Evolutionary conservation across 176 grass and related monocot species (phyloP), one percentile per base, ranked within the genome.

Genomic region (Triticum monococcum): DNA sequence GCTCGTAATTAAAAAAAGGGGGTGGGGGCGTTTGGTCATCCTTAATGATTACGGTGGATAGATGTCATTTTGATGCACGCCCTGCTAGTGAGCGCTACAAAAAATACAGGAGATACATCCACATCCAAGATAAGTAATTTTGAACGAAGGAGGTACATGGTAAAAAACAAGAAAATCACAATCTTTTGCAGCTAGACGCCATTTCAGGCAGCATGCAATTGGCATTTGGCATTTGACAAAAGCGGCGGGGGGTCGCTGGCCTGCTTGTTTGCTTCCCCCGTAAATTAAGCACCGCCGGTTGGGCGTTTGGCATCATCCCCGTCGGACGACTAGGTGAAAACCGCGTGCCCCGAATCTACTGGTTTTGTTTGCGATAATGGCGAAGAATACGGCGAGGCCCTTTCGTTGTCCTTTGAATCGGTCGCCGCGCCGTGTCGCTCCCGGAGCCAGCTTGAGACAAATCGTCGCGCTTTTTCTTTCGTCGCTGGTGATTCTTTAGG

Each of bases 301-400:
- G 79, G 52, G 84, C 72, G 71, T 65, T 79, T 33, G 79, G 68
- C 82, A 89, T 89, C 82, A 80, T 85, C 75, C 30, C 68, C 8
- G 68, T 23, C 81, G 82, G 67, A 84, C 56, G 65, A 45, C 68
- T 84, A 28, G 32, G 16, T 22, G 20, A 36, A 62, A 11, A 22
- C 0, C 12, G 4, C 22, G 22, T 61, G 12, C 7, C 43, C 37
- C 25, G 85, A 37, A 80, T 80, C 66, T 81, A 48, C 80, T 11
- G 37, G 0, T 3, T 31, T n/a, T 4, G 13, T 1, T 22, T 72
- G 62, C 18, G 86, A 83, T 62, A 71, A 88, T 50, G 80, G 50
- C 64, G 48, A 88, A 8, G 52, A 52, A 26, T 57, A 24, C 23
- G 48, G 26, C 52, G 26, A 26, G 18, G 0, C 22, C 5, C 33